These are phyloP conservation scores for Rosa multiflora DNA, from an alignment of 306 rosid genomes.

Conservation along the genomic window DNA sequence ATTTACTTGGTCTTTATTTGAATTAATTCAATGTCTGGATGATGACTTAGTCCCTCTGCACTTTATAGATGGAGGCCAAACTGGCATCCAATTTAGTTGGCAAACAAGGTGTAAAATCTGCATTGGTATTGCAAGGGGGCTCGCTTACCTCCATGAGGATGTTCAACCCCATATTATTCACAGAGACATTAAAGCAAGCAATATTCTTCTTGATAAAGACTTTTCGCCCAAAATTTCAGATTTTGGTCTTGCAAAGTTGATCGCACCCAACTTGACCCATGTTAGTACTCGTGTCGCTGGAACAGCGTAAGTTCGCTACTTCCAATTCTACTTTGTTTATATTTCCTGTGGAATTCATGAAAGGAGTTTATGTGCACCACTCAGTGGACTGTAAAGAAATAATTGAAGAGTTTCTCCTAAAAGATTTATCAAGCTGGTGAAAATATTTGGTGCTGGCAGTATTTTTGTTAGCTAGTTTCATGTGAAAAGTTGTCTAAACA, in stretches of 20 bases:
- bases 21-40: conserved; percentile 7
- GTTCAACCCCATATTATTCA: conserved; percentile 73
- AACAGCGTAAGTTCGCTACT: conserved; percentile 54
- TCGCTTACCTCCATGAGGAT: conserved; percentile 68
- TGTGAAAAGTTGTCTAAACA: background rate
- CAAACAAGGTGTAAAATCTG: conserved; percentile 49
- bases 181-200: conserved; percentile 84
- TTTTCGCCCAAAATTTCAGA: conserved; percentile 71
- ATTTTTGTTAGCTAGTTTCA: background rate
- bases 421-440: background rate
- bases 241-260: conserved; percentile 88
- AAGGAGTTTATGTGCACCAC: background rate
- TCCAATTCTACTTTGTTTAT: conserved; percentile 8
- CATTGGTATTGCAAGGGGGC: conserved; percentile 77
- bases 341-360: background rate
- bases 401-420: background rate
- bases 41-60: conserved; percentile 29
- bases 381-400: conserved; percentile 3
- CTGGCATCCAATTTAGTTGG: conserved; percentile 64
- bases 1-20: conserved; percentile 11
- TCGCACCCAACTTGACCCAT: conserved; percentile 64
- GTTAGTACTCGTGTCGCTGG: conserved; percentile 82
- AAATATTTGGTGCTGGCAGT: background rate
- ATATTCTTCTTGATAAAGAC: conserved; percentile 61
- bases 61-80: conserved; percentile 47